Conservation (phyloP, 805 yeast genomes). For the Ogataea thermomethanolica region DNA sequence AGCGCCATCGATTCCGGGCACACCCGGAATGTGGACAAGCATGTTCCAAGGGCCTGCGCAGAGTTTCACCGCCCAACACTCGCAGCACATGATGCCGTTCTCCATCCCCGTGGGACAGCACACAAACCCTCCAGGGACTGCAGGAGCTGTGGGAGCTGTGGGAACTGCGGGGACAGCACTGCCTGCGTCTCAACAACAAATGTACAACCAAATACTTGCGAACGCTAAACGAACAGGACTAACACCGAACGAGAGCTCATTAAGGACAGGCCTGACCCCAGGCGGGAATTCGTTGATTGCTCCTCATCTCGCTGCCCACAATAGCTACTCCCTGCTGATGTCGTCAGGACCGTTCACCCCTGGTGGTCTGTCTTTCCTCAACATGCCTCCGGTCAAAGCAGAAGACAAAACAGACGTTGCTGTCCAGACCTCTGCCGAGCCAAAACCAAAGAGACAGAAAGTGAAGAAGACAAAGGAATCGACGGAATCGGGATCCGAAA, state of each 20-base stretch:
- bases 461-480: constrained; percentile 1
- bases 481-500: constrained; percentile 1
- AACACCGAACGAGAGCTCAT: constrained; percentile 71
- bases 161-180: not conserved
- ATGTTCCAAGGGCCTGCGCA: constrained; percentile 40
- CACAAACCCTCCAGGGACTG: constrained; percentile 1
- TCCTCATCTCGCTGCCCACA: constrained; percentile 15
- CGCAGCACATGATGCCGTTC: constrained; percentile 11
- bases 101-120: constrained; percentile 6
- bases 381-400: constrained; percentile 6
- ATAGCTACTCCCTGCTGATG: constrained; percentile 24
- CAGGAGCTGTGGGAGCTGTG: constrained; percentile 3
- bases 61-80: constrained; percentile 11
- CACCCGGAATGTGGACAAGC: constrained; percentile 53
- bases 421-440: constrained; percentile 1
- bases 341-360: constrained; percentile 28
- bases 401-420: not conserved
- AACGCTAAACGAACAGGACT: constrained; percentile 51
- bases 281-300: constrained; percentile 41
- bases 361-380: constrained; percentile 20
- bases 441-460: constrained; percentile 5
- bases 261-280: constrained; percentile 72
- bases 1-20: constrained; percentile 42
- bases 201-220: constrained; percentile 23
- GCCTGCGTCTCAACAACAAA: constrained; percentile 18